Base-by-base conservation (phyloP, 305 asterid genomes). In the Fraxinus albicans region DNA sequence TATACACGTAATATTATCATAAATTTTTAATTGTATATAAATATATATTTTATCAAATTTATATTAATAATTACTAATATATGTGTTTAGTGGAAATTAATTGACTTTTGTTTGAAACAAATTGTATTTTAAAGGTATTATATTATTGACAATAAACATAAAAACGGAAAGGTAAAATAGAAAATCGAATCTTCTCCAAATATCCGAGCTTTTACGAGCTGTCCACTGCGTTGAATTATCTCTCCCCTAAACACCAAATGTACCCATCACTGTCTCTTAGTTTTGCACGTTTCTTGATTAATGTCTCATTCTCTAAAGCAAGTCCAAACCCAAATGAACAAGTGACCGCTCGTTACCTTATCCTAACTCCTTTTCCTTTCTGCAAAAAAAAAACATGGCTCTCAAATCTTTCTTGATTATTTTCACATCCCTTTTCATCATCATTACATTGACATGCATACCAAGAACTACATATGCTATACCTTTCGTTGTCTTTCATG, bases 401-500 rank as follows among this genome's bases (percentile, higher is more conserved):
- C 47, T 21, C 9, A 84, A 83, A 42, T 36, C 80, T 82, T 83
- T 84, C 53, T 80, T 78, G 40, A 72, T 40, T 17, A 0, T 86
- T 23, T 74, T 73, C 77, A 58, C 47, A 10, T 19, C 82, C 36
- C 15, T 82, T 27, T 35, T 85, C 77, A 12, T 77, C 78, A 12
- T 79, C 63, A 4, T 79, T 72, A 76, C 81, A 5, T 35, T 91
- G 80, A 75, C 77, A 83, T 81, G 82, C 77, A 67, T 87, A 55
- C 86, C 96, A 86, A 87, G 80, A 84, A 79, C 87, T 79, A 80
- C 90, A 21, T 58, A 38, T 79, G 89, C 92, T 42, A 82, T 92
- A 27, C 99, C 99, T 74, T 96, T 96, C 58, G 97, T 91, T 75
- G 98, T 96, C 82, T 94, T 96, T 82, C 98, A 96, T 86, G 99